Base-by-base conservation (phyloP, 805 yeast species). In the Cyberlindnera japonica region DNA sequence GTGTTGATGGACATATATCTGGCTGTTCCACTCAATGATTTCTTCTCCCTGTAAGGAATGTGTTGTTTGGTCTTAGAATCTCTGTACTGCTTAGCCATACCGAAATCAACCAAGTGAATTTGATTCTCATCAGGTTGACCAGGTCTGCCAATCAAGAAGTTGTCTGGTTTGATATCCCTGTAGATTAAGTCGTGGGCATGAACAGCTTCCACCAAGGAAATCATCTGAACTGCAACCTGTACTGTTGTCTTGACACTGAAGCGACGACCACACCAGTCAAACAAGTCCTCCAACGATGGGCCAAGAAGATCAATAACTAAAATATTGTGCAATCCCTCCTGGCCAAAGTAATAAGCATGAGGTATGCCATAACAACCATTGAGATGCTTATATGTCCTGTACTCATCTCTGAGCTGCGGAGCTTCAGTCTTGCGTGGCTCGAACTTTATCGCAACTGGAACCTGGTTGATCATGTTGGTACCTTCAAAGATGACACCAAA, bases 401-500 rank as follows among this genome's bases (percentile, higher is more conserved):
- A 84, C 59, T 84, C 95, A 55, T 84, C 93, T 54, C 87, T 71
- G 51, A 84, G 67, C 55, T 84, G 95, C 4, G 95, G 95, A 2
- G 93, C 90, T 53, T 84, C 93, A 2, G 86, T 77, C 54, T 81
- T 79, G 45, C 90, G 69, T 19, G 88, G 85, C 59, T 83, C 95
- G 57, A 84, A 84, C 61, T 84, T 84, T 56, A 84, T 83, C 4
- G 90, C 93, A 23, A 84, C 91, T 3, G 67, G 69, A 5, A 57
- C 50, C 35, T 80, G 78, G 48, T 83, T 75, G 45, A 84, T 65
- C 46, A 85, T 65, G 56, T 85, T 86, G 41, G 79, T 75, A 29
- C 95, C 95, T 64, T 84, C 89, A 61, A 84, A 85, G 38, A 85
- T 81, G 8, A 84, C 83, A 25, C 95, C 95, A 67, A 85, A 85